Evolutionary conservation across 2,329 filamentous ascomycete genomes (phyloP).

Genomic region (Aureobasidium subglaciale): DNA sequence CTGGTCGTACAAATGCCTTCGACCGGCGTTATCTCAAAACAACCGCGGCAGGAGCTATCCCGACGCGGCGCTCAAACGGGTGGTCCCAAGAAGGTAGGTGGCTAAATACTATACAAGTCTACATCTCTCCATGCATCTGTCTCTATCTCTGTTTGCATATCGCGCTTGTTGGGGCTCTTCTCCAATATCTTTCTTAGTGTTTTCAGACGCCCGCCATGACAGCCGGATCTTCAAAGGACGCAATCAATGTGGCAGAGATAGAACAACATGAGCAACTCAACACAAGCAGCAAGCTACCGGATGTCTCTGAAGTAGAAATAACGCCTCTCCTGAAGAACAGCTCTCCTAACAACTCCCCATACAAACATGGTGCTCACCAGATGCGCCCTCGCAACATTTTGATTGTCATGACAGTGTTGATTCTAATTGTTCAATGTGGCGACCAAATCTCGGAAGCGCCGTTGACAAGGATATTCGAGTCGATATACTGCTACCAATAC

Average conservation of each 20-base stretch:
- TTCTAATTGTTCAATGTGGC: conserved; percentile 41
- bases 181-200: background rate
- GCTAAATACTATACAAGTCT: background rate
- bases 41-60: background rate
- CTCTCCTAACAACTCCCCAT: too few relatives aligned
- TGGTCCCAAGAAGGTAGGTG: background rate
- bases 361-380: background rate
- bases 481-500: conserved; percentile 46
- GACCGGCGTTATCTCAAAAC: background rate
- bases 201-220: background rate
- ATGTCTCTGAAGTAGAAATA: background rate
- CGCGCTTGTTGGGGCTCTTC: background rate
- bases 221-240: background rate
- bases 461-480: conserved; percentile 45
- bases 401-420: conserved; percentile 28
- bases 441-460: conserved; percentile 36
- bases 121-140: background rate
- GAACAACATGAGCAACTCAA: background rate
- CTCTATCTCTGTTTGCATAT: background rate
- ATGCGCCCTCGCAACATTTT: conserved; percentile 18
- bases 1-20: background rate
- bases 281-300: background rate
- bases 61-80: background rate
- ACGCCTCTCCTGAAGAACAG: background rate
- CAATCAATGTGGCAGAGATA: background rate